These are phyloP conservation scores for Lipomyces spencermartinsiae DNA, from an alignment of 805 yeast species.

Conservation along the genomic window DNA sequence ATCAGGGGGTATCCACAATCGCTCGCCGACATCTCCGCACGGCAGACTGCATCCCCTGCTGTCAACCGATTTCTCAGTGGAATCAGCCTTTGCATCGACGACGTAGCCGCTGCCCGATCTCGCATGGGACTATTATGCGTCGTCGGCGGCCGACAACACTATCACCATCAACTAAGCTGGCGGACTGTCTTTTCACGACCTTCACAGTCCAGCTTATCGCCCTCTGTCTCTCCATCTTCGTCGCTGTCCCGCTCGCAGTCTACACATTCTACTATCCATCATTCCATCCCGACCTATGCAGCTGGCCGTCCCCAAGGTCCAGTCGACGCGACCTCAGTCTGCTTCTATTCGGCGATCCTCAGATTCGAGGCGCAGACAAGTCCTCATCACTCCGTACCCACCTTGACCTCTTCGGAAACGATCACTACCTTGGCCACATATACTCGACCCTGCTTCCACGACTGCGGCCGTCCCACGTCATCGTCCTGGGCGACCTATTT, in stretches of 20 bases:
- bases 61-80: too few relatives aligned
- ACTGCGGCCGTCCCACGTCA: conserved; percentile 77
- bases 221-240: conserved; percentile 11
- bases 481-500: conserved; percentile 90
- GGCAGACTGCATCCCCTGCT: too few relatives aligned
- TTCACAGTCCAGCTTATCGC: background rate
- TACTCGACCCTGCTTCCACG: conserved; percentile 67
- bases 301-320: conserved; percentile 19
- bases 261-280: conserved; percentile 23
- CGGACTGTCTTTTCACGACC: background rate
- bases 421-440: conserved; percentile 84
- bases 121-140: background rate
- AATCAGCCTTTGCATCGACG: background rate
- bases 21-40: too few relatives aligned
- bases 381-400: conserved; percentile 72
- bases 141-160: background rate
- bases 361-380: conserved; percentile 87
- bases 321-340: conserved; percentile 43
- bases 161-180: background rate
- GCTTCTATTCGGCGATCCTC: conserved; percentile 94
- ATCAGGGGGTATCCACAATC: too few relatives aligned
- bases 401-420: conserved; percentile 89
- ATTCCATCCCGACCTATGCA: conserved; percentile 15
- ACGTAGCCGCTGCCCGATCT: background rate
- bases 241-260: conserved; percentile 14